Conservation (phyloP, 345 rosid species). For the Toxicodendron radicans region DNA sequence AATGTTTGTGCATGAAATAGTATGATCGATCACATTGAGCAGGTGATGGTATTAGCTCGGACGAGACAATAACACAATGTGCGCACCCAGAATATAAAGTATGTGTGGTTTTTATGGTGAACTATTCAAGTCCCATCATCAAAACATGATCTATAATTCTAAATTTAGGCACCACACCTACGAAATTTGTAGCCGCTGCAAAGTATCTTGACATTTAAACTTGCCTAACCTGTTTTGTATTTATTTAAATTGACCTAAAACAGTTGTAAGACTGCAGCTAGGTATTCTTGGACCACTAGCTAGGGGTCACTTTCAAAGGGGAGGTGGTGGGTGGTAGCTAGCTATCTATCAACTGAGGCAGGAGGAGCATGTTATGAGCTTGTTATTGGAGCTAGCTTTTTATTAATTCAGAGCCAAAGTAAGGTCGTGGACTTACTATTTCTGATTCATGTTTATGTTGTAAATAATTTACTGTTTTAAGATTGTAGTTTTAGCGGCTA, state of each 20-base stretch:
- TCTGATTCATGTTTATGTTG: neutral
- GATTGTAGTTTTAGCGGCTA: neutral
- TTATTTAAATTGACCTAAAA: neutral
- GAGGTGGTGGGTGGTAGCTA: neutral
- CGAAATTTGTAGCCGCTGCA: neutral
- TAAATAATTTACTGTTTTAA: no score
- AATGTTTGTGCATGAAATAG: no score
- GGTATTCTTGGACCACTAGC: neutral
- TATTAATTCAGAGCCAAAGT: no score
- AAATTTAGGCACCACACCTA: neutral
- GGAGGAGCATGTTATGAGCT: neutral
- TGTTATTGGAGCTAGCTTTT: neutral
- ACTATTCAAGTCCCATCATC: no score
- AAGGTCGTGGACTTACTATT: neutral
- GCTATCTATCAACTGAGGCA: neutral
- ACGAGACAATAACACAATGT: no score
- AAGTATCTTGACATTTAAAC: constrained; percentile 10
- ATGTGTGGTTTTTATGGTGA: no score
- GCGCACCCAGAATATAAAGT: no score
- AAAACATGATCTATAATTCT: no score
- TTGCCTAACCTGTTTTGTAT: neutral
- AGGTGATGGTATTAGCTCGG: no score
- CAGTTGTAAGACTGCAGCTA: neutral
- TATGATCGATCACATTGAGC: no score
- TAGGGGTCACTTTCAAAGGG: neutral